A percentile compares a stretch with the other conserved stretches of the same genome.
These are phyloP conservation scores for Botryosphaeria dothidea DNA, from an alignment of 2,329 filamentous ascomycete genomes.

Conservation along the genomic window DNA sequence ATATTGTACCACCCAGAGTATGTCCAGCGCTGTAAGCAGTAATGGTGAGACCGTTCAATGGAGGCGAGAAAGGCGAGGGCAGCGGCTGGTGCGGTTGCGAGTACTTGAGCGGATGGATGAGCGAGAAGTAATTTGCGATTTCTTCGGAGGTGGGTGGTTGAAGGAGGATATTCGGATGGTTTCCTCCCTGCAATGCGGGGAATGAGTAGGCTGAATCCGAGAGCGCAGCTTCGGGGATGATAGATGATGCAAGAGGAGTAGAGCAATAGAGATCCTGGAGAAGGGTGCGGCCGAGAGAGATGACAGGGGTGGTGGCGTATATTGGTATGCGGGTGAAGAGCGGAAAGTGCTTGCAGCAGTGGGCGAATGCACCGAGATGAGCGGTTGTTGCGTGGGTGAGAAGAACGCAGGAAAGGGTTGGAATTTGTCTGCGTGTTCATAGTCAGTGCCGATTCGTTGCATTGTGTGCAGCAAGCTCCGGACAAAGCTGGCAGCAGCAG, in stretches of 20 bases:
- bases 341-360: constrained; percentile 96
- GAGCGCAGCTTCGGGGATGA: constrained; percentile 73
- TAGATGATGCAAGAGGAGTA: constrained; percentile 81
- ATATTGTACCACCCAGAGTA: constrained; percentile 94
- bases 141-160: constrained; percentile 80
- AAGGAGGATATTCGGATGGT: constrained; percentile 55
- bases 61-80: constrained; percentile 82
- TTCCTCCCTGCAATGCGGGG: constrained; percentile 54
- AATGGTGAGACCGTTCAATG: constrained; percentile 86
- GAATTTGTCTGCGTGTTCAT: constrained; percentile 67
- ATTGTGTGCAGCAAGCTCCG: not conserved
- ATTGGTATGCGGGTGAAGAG: constrained; percentile 89
- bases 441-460: constrained; percentile 1
- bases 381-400: constrained; percentile 90
- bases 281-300: constrained; percentile 86
- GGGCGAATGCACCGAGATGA: constrained; percentile 89
- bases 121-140: constrained; percentile 86
- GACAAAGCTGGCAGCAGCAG: not conserved
- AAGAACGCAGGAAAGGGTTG: constrained; percentile 89
- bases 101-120: constrained; percentile 92
- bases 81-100: constrained; percentile 92
- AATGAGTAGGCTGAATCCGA: constrained; percentile 59
- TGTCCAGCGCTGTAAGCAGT: constrained; percentile 97
- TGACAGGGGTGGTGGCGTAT: constrained; percentile 91
- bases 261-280: constrained; percentile 91